Conservation (phyloP, 352 stramenopile genomes). For the Thraustochytrium striatum region DNA sequence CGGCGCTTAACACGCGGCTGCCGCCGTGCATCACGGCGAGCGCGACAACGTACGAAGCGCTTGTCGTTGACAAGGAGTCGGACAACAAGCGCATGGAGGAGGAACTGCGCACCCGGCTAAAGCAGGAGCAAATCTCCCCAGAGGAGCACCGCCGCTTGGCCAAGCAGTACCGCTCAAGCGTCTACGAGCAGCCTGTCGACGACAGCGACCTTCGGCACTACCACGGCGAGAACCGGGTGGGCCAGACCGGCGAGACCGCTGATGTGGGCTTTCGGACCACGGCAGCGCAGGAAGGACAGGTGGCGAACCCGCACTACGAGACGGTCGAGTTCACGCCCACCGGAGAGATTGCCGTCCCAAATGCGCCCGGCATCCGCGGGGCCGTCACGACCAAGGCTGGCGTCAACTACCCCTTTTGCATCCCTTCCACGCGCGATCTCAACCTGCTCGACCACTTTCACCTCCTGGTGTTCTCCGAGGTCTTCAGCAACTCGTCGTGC, state of each 20-base stretch:
- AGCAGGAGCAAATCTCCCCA: neutral
- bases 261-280: constrained; percentile 78
- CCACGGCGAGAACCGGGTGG: constrained; percentile 69
- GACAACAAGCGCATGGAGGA: neutral
- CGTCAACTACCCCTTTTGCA: constrained; percentile 81
- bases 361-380: constrained; percentile 70
- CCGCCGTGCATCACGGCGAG: constrained; percentile 69
- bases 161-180: neutral
- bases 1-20: constrained; percentile 68
- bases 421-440: constrained; percentile 80
- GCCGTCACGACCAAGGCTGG: constrained; percentile 78
- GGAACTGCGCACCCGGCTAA: neutral
- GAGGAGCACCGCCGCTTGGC: neutral
- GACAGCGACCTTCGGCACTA: constrained; percentile 51
- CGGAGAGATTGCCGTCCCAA: constrained; percentile 72
- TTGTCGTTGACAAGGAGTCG: neutral
- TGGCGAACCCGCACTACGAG: constrained; percentile 59
- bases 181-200: constrained; percentile 7
- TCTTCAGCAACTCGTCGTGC: constrained; percentile 79
- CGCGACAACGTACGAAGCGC: neutral
- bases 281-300: constrained; percentile 44
- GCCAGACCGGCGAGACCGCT: constrained; percentile 82
- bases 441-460: constrained; percentile 86
- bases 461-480: constrained; percentile 77
- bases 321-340: constrained; percentile 68